phyloP scores from a whole-genome alignment of 495 filamentous ascomycete genomes.

The Cenococcum geophilum region DNA sequence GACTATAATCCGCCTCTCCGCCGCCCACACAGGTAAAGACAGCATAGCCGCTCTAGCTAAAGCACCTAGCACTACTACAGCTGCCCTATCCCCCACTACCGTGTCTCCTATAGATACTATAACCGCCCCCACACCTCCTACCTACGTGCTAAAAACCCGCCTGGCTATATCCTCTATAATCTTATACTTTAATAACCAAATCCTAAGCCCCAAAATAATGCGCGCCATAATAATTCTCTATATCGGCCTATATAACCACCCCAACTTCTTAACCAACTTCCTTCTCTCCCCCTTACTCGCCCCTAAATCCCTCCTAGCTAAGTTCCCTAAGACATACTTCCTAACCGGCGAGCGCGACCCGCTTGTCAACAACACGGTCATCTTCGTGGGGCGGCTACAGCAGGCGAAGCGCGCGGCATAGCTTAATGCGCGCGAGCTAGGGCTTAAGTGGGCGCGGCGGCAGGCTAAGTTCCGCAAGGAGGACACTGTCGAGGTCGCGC shows the following conservation, averaged over 20 bases:
- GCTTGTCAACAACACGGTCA: conserved; percentile 90
- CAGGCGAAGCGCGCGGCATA: conserved; percentile 71
- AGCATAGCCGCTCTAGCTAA: conserved; percentile 1
- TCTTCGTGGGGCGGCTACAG: conserved; percentile 82
- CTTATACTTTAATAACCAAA: conserved; percentile 93
- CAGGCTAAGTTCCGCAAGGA: conserved; percentile 60
- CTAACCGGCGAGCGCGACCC: conserved; percentile 93
- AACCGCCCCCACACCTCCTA: conserved; percentile 48
- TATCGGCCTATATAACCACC: conserved; percentile 84
- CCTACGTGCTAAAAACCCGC: conserved; percentile 66
- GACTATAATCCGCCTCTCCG: conserved; percentile 29
- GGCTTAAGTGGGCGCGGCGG: conserved; percentile 37
- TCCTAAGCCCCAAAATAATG: conserved; percentile 97
- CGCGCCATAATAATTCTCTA: conserved; percentile 98
- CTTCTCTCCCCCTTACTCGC: conserved; percentile 83
- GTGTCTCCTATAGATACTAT: conserved; percentile 35
- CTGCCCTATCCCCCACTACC: conserved; percentile 22
- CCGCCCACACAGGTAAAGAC: conserved; percentile 29
- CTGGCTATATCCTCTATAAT: conserved; percentile 93
- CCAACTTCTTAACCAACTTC: conserved; percentile 88
- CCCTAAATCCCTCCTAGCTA: conserved; percentile 70
- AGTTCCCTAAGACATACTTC: conserved; percentile 88
- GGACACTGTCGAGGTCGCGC: conserved; percentile 69
- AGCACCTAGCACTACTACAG: conserved; percentile 27
- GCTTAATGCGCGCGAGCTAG: conserved; percentile 55